Evolutionary conservation across 345 rosid species (phyloP).

Genomic region (Syzygium grande): DNA sequence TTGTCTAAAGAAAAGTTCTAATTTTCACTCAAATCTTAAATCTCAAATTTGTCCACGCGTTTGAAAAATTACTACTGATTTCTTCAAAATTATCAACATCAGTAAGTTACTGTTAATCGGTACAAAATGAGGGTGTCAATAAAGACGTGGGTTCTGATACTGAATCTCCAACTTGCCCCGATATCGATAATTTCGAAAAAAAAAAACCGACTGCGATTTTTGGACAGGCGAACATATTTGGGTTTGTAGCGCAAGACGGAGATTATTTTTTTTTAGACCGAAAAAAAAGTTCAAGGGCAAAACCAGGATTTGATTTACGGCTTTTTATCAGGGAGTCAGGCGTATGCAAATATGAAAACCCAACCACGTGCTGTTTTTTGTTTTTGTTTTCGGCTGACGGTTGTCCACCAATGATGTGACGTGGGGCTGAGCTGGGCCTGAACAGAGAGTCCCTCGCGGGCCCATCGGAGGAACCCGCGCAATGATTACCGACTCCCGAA

Average conservation of each 20-base stretch:
- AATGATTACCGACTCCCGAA: conserved; percentile 3
- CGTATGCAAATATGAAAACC: background rate
- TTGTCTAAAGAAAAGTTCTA: no score
- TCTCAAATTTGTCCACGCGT: rapidly evolving
- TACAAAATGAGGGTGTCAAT: background rate
- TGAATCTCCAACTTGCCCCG: background rate
- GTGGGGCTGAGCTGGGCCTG: conserved; percentile 12
- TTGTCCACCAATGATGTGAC: background rate
- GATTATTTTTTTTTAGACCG: no score
- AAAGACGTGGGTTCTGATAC: rapidly evolving
- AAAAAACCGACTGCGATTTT: no score
- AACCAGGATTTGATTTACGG: background rate
- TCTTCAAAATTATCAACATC: background rate
- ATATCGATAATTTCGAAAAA: background rate
- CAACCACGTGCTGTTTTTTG: background rate
- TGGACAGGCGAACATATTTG: no score
- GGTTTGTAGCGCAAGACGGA: no score
- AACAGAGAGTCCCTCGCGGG: background rate
- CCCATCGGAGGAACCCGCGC: background rate
- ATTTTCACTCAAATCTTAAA: background rate
- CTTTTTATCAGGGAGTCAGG: no score
- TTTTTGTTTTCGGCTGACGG: background rate
- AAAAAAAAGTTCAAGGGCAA: background rate
- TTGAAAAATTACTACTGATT: rapidly evolving
- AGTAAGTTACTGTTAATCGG: rapidly evolving